Base-by-base conservation (phyloP, 208 protist species). In the Acanthamoeba lenticulata region DNA sequence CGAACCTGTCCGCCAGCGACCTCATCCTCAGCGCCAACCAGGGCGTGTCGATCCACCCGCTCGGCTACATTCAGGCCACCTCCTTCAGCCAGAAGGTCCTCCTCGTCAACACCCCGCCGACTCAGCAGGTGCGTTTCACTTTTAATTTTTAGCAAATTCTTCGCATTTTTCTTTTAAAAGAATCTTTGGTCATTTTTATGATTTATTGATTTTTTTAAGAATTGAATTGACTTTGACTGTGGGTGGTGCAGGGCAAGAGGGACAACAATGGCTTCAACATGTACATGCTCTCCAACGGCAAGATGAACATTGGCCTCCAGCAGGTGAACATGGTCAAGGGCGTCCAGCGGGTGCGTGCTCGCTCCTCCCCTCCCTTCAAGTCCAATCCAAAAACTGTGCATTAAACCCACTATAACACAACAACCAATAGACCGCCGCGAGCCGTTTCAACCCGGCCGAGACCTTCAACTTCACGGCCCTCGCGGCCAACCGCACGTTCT, bases 181-280 rank as follows among this genome's bases (percentile, higher is more conserved):
- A 34, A 15, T 49, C 9, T 49, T 5, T 15, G 45, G 45, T 49
- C 9, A 19, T 5, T 49, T 5, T 49, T 15, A 19, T 60, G 52
- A 15, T 15, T 9, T 60, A 19, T 29, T 88, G 34, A 5, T 27
- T 65, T 29, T 55, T 9, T 17, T 65, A 21, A n/a, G n/a, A n/a
- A n/a, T n/a, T n/a, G n/a, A n/a, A n/a, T n/a, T n/a, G n/a, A n/a
- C n/a, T n/a, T n/a, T n/a, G n/a, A n/a, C n/a, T n/a, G n/a, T n/a
- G n/a, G n/a, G n/a, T n/a, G n/a, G n/a, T n/a, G n/a, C 83, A 83
- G 72, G 4, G 6, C 72, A 83, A 83, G 40, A 49, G 72, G 72
- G 72, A 60, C 47, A 90, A 90, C 83, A 67, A 90, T 47, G 83
- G 83, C 11, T 90, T 90, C 83, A 90, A 90, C 55, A 90, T 90